A percentile compares a stretch with the other conserved stretches of the same genome.
Conservation (phyloP, 2,329 filamentous ascomycete species). For the Xylaria sp. region DNA sequence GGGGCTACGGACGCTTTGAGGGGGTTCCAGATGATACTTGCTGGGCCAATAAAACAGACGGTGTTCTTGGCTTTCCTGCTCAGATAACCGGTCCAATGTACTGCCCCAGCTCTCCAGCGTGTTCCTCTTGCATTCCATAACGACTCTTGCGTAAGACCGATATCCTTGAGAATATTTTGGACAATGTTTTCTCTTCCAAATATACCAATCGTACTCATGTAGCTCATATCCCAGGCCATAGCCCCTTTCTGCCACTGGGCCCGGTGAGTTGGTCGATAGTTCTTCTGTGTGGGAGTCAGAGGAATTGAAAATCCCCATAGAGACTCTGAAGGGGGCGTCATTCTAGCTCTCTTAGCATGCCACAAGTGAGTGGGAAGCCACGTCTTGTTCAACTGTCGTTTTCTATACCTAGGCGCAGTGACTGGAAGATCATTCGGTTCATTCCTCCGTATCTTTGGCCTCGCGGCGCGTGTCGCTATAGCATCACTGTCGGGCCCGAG, state of each 20-base stretch:
- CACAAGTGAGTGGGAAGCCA: slow-evolving; percentile 96
- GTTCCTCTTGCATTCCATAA: slow-evolving; percentile 71
- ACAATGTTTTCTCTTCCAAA: slow-evolving; percentile 74
- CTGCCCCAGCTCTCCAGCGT: slow-evolving; percentile 73
- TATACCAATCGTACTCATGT: slow-evolving; percentile 85
- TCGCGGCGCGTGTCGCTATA: slow-evolving; percentile 56
- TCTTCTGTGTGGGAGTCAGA: slow-evolving; percentile 86
- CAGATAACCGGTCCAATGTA: slow-evolving; percentile 61
- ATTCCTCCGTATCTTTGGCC: slow-evolving; percentile 77
- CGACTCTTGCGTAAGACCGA: slow-evolving; percentile 70
- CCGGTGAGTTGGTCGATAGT: slow-evolving; percentile 87
- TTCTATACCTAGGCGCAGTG: slow-evolving; percentile 73
- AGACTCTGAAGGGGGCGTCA: slow-evolving; percentile 81
- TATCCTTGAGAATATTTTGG: slow-evolving; percentile 69
- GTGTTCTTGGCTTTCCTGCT: slow-evolving; percentile 64
- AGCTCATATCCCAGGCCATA: slow-evolving; percentile 93
- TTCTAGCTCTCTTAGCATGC: slow-evolving; percentile 90
- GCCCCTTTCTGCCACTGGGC: slow-evolving; percentile 79
- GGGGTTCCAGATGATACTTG: slow-evolving; percentile 80
- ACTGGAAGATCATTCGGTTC: slow-evolving; percentile 71
- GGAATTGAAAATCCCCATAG: slow-evolving; percentile 93
- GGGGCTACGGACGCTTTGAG: slow-evolving; percentile 41
- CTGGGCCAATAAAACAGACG: slow-evolving; percentile 73
- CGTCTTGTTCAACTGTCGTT: slow-evolving; percentile 86
- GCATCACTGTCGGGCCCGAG: slow-evolving; percentile 47